phyloP scores from a whole-genome alignment of 441 rosid genomes.

The Jatropha podagrica region DNA sequence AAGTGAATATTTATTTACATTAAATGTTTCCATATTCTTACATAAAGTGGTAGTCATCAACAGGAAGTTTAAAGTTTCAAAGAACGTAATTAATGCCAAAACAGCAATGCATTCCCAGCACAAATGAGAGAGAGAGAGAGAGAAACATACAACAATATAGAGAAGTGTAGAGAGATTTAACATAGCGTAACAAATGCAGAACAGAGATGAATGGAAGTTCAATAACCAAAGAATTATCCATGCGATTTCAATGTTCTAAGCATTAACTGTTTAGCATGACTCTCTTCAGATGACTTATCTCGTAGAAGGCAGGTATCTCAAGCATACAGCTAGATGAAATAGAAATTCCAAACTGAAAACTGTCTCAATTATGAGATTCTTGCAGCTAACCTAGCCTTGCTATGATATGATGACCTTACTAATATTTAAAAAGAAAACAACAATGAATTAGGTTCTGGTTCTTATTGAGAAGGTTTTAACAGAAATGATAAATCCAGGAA shows the following conservation, averaged over 20 bases:
- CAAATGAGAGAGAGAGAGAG: background rate
- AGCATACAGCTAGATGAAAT: too few relatives aligned
- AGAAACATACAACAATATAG: background rate
- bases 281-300: background rate
- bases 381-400: too few relatives aligned
- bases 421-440: too few relatives aligned
- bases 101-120: background rate
- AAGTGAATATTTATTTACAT: background rate
- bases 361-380: too few relatives aligned
- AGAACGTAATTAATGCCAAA: background rate
- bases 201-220: too few relatives aligned
- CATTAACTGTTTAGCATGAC: background rate
- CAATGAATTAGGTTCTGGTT: too few relatives aligned
- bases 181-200: background rate
- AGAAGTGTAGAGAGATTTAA: background rate
- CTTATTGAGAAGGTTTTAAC: too few relatives aligned
- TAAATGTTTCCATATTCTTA: background rate
- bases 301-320: too few relatives aligned
- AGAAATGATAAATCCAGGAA: too few relatives aligned
- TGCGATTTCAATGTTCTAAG: background rate
- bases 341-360: too few relatives aligned
- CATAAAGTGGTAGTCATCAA: background rate
- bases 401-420: too few relatives aligned
- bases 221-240: too few relatives aligned
- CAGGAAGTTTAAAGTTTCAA: background rate